These are phyloP conservation scores for Ogataea paradorogensis DNA, from an alignment of 805 yeast species.

Conservation along the genomic window DNA sequence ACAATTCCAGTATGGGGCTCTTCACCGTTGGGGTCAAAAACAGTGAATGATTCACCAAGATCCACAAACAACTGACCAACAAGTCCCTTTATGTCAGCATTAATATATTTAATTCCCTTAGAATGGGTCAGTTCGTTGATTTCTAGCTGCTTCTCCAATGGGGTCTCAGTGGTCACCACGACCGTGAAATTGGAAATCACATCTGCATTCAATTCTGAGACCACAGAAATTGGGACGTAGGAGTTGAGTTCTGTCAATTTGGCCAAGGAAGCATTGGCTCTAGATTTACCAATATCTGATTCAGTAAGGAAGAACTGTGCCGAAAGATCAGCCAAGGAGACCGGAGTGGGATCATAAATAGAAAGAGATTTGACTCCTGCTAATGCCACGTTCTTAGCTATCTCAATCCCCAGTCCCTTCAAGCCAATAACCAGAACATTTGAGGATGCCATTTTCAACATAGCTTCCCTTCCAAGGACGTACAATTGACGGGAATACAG, in stretches of 20 bases:
- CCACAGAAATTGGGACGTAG: slow-evolving; percentile 81
- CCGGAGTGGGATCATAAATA: slow-evolving; percentile 75
- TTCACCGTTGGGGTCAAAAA: slow-evolving; percentile 87
- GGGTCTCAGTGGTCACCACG: slow-evolving; percentile 74
- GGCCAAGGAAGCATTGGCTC: slow-evolving; percentile 69
- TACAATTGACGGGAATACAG: slow-evolving; percentile 95
- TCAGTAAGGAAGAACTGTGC: slow-evolving; percentile 81
- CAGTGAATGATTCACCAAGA: slow-evolving; percentile 76
- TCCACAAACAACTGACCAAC: slow-evolving; percentile 90
- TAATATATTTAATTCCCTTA: slow-evolving; percentile 71
- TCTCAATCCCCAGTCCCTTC: slow-evolving; percentile 91
- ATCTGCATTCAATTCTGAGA: slow-evolving; percentile 52
- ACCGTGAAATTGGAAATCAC: slow-evolving; percentile 65
- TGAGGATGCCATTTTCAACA: slow-evolving; percentile 93
- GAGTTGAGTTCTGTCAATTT: slow-evolving; percentile 79
- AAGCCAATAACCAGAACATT: slow-evolving; percentile 89
- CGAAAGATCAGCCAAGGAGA: slow-evolving; percentile 69
- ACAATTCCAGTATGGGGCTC: slow-evolving; percentile 86
- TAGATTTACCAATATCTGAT: slow-evolving; percentile 69
- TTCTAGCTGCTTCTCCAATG: slow-evolving; percentile 70
- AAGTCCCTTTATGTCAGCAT: slow-evolving; percentile 81
- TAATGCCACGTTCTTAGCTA: slow-evolving; percentile 92
- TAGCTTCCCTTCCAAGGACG: slow-evolving; percentile 96
- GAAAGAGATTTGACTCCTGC: slow-evolving; percentile 96
- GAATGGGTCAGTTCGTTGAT: slow-evolving; percentile 75